phyloP scores from a whole-genome alignment of 177 flowering plant genomes.

The Tripterygium wilfordii region DNA sequence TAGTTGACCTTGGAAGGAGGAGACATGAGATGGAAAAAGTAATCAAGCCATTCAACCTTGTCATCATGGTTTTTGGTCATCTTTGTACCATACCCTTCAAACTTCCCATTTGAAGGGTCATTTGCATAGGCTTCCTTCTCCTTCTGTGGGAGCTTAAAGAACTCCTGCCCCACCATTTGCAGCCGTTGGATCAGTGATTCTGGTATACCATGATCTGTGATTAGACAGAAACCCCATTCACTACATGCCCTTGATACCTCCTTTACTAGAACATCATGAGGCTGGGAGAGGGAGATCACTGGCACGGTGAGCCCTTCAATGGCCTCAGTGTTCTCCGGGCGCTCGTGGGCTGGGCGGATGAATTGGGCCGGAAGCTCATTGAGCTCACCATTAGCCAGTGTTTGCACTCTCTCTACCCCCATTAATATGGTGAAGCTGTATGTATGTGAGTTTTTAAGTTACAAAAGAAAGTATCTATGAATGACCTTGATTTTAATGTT shows the following conservation, averaged over 20 bases:
- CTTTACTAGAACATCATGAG: slow-evolving; percentile 18
- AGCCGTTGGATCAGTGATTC: slow-evolving; percentile 22
- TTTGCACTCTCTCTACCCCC: slow-evolving; percentile 34
- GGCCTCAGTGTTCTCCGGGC: slow-evolving; percentile 43
- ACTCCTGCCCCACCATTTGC: slow-evolving; percentile 35
- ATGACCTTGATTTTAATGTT: too few species aligned
- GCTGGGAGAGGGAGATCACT: slow-evolving; percentile 33
- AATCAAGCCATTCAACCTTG: slow-evolving; percentile 52
- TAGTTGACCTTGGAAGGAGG: slow-evolving; percentile 37
- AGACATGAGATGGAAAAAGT: slow-evolving; percentile 38
- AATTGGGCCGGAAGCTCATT: slow-evolving; percentile 34
- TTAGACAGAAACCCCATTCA: slow-evolving; percentile 47
- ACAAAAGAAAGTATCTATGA: too few species aligned
- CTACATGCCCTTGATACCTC: slow-evolving; percentile 24
- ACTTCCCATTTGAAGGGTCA: slow-evolving; percentile 26
- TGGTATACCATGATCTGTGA: slow-evolving; percentile 38
- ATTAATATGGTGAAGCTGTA: too few species aligned
- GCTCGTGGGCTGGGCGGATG: slow-evolving; percentile 40
- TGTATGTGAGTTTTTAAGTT: too few species aligned
- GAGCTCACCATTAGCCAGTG: slow-evolving; percentile 25
- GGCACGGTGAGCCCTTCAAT: slow-evolving; percentile 37
- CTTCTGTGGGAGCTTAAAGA: slow-evolving; percentile 37
- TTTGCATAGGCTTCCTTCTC: slow-evolving; percentile 48
- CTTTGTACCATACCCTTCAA: slow-evolving; percentile 57
- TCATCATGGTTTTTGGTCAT: slow-evolving; percentile 38